Evolutionary conservation across 2,329 filamentous ascomycete species (phyloP), one percentile per base, ranked within the genome.

Genomic region (Cylindrodendrum hubeiense): DNA sequence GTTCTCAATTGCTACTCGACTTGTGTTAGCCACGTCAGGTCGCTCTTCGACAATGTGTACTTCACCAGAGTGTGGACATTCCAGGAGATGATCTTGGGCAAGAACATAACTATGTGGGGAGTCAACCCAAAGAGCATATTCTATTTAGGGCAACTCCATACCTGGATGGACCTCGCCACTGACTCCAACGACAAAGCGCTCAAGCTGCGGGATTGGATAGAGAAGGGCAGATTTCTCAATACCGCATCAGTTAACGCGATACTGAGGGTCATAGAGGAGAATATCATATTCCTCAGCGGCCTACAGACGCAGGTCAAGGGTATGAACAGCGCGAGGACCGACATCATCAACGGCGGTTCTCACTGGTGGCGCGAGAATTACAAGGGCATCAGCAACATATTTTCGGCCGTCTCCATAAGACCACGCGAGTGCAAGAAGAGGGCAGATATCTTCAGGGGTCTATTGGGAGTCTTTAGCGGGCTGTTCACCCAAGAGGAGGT

Each of bases 291-390:
- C 19, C 51, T 62, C 3, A 17, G 4, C 6, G 17, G n/a, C 8
- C 22, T 55, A 5, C 59, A 56, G 59, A 49, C 22, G 3, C 59
- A 62, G n/a, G 59, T 62, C 34, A n/a, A 22, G n/a, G 59, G 59
- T 2, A 56, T 62, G 17, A 62, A 21, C 41, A 49, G 41, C 44
- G 59, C 59, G 6, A 46, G 59, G 13, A 62, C 59, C 4, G 59
- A 62, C 51, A 56, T 62, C 59, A 74, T 78, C 28, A 75, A 70
- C 49, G 75, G 76, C 8, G 76, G 77, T 3, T 69, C 71, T n/a
- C 30, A 30, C 5, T 79, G 75, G 76, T 78, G 77, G 77, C 50
- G 54, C n/a, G 72, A 76, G 21, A 79, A 78, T 47, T 63, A 71
- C 59, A 70, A 69, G 44, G 77, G 76, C 1, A 65, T 78, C 10